Conservation (phyloP, 148 eudicot genomes). For the Cornus florida region DNA sequence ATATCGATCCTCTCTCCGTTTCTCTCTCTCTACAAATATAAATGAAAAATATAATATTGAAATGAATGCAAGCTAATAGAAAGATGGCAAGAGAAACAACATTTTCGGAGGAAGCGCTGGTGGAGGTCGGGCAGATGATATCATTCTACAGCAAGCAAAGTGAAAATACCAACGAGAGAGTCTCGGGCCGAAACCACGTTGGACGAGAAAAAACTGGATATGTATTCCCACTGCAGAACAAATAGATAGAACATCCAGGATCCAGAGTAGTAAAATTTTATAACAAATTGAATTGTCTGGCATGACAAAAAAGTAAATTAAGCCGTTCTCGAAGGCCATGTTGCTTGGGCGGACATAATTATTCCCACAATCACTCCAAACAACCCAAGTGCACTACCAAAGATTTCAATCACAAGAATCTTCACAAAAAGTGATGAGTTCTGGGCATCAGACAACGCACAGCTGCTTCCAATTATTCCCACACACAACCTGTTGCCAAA, state of each 20-base stretch:
- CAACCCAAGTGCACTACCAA: slow-evolving; percentile 83
- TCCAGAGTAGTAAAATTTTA: background rate
- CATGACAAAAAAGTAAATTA: background rate
- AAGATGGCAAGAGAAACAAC: background rate
- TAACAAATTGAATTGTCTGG: background rate
- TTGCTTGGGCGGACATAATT: slow-evolving; percentile 90
- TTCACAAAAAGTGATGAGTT: slow-evolving; percentile 86
- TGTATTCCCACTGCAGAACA: background rate
- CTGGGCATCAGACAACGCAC: slow-evolving; percentile 88
- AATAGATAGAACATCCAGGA: background rate
- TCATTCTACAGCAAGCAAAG: too few species aligned
- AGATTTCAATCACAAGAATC: slow-evolving; percentile 83
- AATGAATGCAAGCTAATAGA: background rate
- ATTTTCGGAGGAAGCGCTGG: background rate
- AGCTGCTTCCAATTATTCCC: slow-evolving; percentile 91
- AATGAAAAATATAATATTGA: background rate
- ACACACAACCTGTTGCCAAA: slow-evolving; percentile 57
- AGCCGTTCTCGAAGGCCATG: slow-evolving; percentile 59
- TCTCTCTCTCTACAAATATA: too few species aligned
- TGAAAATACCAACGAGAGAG: too few species aligned
- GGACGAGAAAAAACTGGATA: too few species aligned
- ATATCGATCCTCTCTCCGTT: background rate
- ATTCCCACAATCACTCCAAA: slow-evolving; percentile 92
- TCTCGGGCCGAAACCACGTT: too few species aligned
- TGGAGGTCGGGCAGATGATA: too few species aligned